phyloP scores from a whole-genome alignment of 805 yeast species.

The Zygosaccharomyces bailii region DNA sequence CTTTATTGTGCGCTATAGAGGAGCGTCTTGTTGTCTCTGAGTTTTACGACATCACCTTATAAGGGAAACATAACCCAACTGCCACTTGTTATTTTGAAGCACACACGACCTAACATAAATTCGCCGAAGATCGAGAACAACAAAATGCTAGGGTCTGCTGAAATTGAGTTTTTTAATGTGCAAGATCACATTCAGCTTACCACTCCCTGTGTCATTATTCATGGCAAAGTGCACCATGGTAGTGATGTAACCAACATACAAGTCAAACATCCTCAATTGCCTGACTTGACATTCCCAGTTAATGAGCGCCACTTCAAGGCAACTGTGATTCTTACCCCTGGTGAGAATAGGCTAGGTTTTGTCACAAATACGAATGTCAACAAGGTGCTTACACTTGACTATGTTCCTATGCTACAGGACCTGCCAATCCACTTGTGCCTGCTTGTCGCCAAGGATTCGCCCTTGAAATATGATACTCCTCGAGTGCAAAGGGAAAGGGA shows the following conservation, averaged over 20 bases:
- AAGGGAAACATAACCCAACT: not conserved
- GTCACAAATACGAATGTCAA: slow-evolving; percentile 42
- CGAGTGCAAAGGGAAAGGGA: slow-evolving; percentile 37
- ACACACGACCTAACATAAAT: not conserved
- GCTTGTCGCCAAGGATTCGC: slow-evolving; percentile 72
- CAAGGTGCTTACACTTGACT: slow-evolving; percentile 39
- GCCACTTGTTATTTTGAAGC: not conserved
- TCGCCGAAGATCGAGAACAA: not conserved
- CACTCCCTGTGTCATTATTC: slow-evolving; percentile 48
- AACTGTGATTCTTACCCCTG: slow-evolving; percentile 63
- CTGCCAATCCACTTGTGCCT: slow-evolving; percentile 82
- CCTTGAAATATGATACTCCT: slow-evolving; percentile 68
- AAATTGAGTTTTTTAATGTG: slow-evolving; percentile 36
- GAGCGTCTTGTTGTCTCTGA: not conserved
- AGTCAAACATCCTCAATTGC: slow-evolving; percentile 44
- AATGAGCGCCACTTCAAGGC: slow-evolving; percentile 72
- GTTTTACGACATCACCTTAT: not conserved
- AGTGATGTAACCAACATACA: slow-evolving; percentile 39
- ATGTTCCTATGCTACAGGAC: slow-evolving; percentile 55
- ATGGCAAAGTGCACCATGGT: slow-evolving; percentile 40
- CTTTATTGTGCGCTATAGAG: not conserved
- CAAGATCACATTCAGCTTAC: slow-evolving; percentile 38
- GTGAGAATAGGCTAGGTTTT: slow-evolving; percentile 57
- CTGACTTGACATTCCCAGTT: slow-evolving; percentile 69
- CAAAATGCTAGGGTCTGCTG: slow-evolving; percentile 10